A percentile compares a stretch with the other conserved stretches of the same genome.
Conservation (phyloP, 2,329 filamentous ascomycete genomes). For the Byssochlamys sp. region DNA sequence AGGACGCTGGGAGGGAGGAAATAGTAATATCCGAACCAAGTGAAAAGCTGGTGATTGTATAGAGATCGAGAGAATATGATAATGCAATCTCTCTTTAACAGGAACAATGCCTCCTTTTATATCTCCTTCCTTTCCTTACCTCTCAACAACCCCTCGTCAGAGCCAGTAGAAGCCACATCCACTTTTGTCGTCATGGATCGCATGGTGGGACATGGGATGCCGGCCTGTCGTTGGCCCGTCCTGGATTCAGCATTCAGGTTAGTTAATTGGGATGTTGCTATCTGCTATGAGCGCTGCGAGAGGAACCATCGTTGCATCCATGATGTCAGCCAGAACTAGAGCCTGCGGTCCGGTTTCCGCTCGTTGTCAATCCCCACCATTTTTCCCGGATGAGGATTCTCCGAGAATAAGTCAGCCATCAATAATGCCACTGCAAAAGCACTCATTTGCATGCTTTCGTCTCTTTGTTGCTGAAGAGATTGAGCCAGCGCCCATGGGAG, state of each 20-base stretch:
- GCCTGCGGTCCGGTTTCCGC: background rate
- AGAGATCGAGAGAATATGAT: background rate
- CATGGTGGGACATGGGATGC: background rate
- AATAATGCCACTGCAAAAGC: background rate
- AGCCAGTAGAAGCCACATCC: slow-evolving; percentile 3
- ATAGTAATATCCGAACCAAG: background rate
- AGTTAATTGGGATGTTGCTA: background rate
- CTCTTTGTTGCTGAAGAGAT: background rate
- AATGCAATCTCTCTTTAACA: background rate
- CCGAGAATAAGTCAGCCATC: background rate
- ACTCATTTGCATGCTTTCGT: background rate
- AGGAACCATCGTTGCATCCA: background rate
- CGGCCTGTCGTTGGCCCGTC: background rate
- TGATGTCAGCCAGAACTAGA: background rate
- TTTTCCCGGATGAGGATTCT: background rate
- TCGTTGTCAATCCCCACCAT: background rate
- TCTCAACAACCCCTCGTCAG: background rate
- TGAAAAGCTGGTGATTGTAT: background rate
- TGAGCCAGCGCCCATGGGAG: background rate
- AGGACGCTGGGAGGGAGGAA: background rate
- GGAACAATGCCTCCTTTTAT: background rate
- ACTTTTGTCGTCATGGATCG: background rate
- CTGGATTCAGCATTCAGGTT: background rate
- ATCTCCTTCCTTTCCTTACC: background rate
- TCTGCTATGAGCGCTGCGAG: background rate